These are phyloP conservation scores for Daldinia sp. DNA, from an alignment of 2,329 filamentous ascomycete species.

Conservation along the genomic window DNA sequence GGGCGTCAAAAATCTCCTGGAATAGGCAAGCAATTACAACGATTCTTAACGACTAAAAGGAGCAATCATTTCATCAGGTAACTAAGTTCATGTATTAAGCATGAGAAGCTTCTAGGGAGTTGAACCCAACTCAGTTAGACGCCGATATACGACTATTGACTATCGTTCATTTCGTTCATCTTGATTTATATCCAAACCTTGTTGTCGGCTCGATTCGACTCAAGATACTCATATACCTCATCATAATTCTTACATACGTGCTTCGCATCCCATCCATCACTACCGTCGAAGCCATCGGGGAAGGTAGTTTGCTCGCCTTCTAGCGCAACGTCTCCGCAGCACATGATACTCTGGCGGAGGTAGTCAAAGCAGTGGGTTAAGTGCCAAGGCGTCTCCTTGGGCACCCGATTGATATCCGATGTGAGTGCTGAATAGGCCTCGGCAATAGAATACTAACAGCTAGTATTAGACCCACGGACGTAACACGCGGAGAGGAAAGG, in stretches of 20 bases:
- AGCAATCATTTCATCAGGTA: too few species aligned
- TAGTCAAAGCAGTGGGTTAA: constrained; percentile 53
- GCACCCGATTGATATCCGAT: constrained; percentile 47
- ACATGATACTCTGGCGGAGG: constrained; percentile 49
- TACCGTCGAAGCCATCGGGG: constrained; percentile 53
- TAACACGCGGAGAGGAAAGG: neutral
- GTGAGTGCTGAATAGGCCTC: constrained; percentile 53
- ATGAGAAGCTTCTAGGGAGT: neutral
- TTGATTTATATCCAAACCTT: constrained; percentile 54
- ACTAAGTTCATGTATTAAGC: neutral
- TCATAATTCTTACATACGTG: constrained; percentile 58
- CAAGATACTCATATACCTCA: constrained; percentile 53
- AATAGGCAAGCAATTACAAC: too few species aligned
- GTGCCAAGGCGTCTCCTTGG: constrained; percentile 54
- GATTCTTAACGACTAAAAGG: too few species aligned
- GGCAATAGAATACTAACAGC: constrained; percentile 53
- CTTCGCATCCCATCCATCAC: constrained; percentile 59
- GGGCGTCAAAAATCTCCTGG: too few species aligned
- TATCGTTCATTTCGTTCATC: neutral
- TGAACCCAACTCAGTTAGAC: neutral
- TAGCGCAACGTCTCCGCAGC: constrained; percentile 49
- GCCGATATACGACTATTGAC: neutral
- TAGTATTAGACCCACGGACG: neutral
- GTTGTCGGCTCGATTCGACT: constrained; percentile 53
- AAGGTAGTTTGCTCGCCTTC: constrained; percentile 57